Base-by-base conservation (phyloP, 1,139 yeast species). In the Pneumocystis murina region DNA sequence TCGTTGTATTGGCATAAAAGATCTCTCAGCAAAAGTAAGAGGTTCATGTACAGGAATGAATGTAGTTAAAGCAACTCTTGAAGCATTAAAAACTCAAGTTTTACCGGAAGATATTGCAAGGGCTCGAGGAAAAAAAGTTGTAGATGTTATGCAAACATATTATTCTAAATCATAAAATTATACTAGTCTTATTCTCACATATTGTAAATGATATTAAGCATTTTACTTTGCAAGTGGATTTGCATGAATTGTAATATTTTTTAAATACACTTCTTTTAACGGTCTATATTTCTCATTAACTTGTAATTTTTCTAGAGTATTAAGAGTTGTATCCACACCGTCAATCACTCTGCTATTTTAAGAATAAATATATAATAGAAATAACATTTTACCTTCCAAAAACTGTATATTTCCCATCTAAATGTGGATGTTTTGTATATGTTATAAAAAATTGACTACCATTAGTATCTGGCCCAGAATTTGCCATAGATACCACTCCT, bases 21-120 rank as follows among this genome's bases (percentile, higher is more conserved):
- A 92, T 76, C 79, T 92, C 70, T 83, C 91, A 70, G 97, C 95
- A 3, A 91, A 91, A 73, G 86, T 92, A 62, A 88, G 87, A 78
- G 86, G 91, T 72, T 87, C 96, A 43, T 83, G 97, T 79, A 92
- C 92, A 76, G 87, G 87, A 61, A 88, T 92, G 94, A 90, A 91
- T 75, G 95, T 91, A 62, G 88, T 91, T 65, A 90, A 91, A 77
- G 95, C 94, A 60, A 83, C 91, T 64, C 80, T 91, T 66, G 95
- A 89, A 73, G 97, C 97, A 1, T 81, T 94, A 69, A 79, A 85
- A 61, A 75, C 78, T 64, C 97, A 91, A 75, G 83, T 83, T 69
- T 80, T 94, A 16, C 80, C 89, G 70, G 95, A 88, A 70, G 96
- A 90, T 71, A 81, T 92, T 74, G 97, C 97, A 30, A 81, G 85